Base-by-base conservation (phyloP, 1,284 basidiomycete species). In the Austroboletus niveus region DNA sequence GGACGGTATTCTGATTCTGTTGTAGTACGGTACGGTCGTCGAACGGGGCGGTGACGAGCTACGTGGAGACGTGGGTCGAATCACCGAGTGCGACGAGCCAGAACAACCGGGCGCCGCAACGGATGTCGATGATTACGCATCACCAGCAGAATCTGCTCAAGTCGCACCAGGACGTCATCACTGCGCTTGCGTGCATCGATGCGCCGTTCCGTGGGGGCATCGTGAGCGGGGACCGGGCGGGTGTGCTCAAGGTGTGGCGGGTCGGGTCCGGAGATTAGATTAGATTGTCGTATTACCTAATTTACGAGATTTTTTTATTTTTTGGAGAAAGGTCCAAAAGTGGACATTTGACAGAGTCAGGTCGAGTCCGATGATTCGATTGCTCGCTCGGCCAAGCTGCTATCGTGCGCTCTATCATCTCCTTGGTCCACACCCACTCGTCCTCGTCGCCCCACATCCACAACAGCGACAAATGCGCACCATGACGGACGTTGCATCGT, bases 161-260 rank as follows among this genome's bases (percentile, higher is more conserved):
- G 62, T 77, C 84, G 2, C 93, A 96, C 63, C 88, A 89, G 57
- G 94, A 96, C 63, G 81, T 89, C 3, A 81, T 97, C 24, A 92
- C 88, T 2, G 83, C 88, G 3, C 68, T 96, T 22, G 80, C 82
- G 0, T 87, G 89, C 56, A 83, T 96, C 48, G 92, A 96, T 57
- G 81, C 87, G 1, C 93, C 93, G 0, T 96, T 95, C 72, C 77
- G 89, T 44, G 88, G 88, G 15, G 91, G 92, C 5, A 79, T 95
- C 41, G 80, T 96, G 10, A 94, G 89, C 56, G 93, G 88, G 4
- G 94, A 96, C 65, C 77, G 89, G 35, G 75, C 84, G 17, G 91
- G 91, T 3, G 82, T 84, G 27, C 78, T 94, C 53, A 93, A 93
- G 65, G 86, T 93, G 2, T 93, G 88, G 87, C 77, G 86, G 52